phyloP scores from a whole-genome alignment of 176 grass and related monocot genomes.

The Alloteropsis semialata region DNA sequence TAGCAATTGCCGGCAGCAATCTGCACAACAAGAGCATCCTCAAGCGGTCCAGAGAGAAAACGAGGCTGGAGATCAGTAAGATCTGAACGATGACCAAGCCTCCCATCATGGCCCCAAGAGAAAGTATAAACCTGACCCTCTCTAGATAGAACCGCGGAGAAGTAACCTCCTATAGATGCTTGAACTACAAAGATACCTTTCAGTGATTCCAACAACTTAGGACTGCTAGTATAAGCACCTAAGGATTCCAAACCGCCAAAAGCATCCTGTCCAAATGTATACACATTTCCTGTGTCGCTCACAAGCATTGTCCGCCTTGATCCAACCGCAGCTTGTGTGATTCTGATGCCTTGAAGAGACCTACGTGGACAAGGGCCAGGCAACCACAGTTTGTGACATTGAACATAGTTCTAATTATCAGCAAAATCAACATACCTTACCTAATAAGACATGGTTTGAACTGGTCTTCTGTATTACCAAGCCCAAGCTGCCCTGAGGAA shows the following conservation, averaged over 20 bases:
- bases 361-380: slow-evolving; percentile 19
- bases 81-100: slow-evolving; percentile 47
- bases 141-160: slow-evolving; percentile 62
- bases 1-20: slow-evolving; percentile 70
- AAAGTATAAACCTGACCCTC: slow-evolving; percentile 66
- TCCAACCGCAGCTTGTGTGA: slow-evolving; percentile 59
- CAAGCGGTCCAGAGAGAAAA: slow-evolving; percentile 42
- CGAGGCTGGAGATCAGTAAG: slow-evolving; percentile 39
- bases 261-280: slow-evolving; percentile 39
- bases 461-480: slow-evolving; percentile 48
- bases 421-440: slow-evolving; percentile 29
- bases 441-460: slow-evolving; percentile 57
- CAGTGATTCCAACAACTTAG: slow-evolving; percentile 62
- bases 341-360: slow-evolving; percentile 65
- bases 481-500: slow-evolving; percentile 56
- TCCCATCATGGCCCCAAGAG: slow-evolving; percentile 46
- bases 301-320: slow-evolving; percentile 61
- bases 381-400: neutral
- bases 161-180: slow-evolving; percentile 48
- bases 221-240: slow-evolving; percentile 14
- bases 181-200: slow-evolving; percentile 62
- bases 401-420: neutral
- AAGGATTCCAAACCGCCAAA: neutral
- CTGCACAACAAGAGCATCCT: slow-evolving; percentile 49
- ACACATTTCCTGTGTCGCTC: slow-evolving; percentile 57